phyloP scores from a whole-genome alignment of 495 filamentous ascomycete species.

The Daldinia childiae region DNA sequence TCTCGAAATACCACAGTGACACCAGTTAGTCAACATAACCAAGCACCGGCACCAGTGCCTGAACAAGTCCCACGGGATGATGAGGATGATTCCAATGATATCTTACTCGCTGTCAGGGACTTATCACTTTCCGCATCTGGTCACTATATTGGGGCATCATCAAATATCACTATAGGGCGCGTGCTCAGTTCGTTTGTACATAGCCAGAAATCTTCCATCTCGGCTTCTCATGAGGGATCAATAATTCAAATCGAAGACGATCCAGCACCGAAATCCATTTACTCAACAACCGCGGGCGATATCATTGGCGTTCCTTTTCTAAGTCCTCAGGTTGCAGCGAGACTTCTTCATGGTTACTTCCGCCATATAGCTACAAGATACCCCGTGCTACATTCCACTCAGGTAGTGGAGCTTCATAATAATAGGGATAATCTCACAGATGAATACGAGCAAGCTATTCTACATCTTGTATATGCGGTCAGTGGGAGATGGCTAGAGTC shows the following conservation, averaged over 20 bases:
- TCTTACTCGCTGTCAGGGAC: conserved; percentile 41
- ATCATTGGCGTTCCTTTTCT: conserved; percentile 41
- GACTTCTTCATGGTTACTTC: conserved; percentile 45
- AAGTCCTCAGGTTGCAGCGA: conserved; percentile 35
- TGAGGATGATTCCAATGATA: conserved; percentile 41
- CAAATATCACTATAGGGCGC: conserved; percentile 45
- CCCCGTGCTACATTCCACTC: conserved; percentile 40
- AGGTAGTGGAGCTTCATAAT: conserved; percentile 43
- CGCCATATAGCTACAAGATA: conserved; percentile 46
- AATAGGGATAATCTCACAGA: conserved; percentile 43
- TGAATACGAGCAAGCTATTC: conserved; percentile 45
- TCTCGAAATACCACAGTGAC: conserved; percentile 12
- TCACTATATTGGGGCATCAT: conserved; percentile 43
- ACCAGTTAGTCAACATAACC: conserved; percentile 14
- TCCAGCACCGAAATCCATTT: conserved; percentile 43
- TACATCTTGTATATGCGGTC: conserved; percentile 46
- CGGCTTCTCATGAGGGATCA: conserved; percentile 19
- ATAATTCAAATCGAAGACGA: conserved; percentile 30
- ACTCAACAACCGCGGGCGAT: conserved; percentile 33
- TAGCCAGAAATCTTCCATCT: conserved; percentile 32
- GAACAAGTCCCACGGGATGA: conserved; percentile 20
- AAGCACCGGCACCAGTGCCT: not conserved
- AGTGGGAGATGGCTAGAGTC: conserved; percentile 49
- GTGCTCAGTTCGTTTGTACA: conserved; percentile 44
- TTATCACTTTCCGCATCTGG: conserved; percentile 44